Evolutionary conservation across 345 rosid genomes (phyloP).

Genomic region (Pugionium cornutum): DNA sequence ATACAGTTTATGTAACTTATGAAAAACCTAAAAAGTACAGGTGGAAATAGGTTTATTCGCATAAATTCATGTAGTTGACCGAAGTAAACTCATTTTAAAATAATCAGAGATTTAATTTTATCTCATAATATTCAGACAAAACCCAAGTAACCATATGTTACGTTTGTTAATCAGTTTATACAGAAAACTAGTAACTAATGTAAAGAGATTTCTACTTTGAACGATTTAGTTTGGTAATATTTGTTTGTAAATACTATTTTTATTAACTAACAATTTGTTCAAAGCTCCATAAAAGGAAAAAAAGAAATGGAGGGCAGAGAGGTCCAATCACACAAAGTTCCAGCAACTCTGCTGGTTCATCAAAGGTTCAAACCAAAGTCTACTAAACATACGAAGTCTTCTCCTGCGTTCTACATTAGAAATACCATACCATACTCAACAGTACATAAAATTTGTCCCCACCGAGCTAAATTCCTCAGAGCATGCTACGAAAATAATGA

Average conservation of each 20-base stretch:
- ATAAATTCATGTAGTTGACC: too few relatives aligned
- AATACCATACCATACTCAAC: conserved; percentile 34
- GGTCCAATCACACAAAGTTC: conserved; percentile 26
- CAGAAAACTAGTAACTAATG: too few relatives aligned
- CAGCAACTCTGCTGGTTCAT: conserved; percentile 22
- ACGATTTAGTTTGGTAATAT: not conserved
- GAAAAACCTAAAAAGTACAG: too few relatives aligned
- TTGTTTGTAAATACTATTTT: not conserved
- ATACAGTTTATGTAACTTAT: too few relatives aligned
- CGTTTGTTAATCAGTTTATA: too few relatives aligned
- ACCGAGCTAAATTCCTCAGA: conserved; percentile 34
- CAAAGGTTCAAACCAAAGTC: conserved; percentile 24
- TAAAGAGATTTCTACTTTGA: conserved; percentile 34
- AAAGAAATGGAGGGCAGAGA: conserved; percentile 2
- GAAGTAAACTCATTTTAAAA: too few relatives aligned
- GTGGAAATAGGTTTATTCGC: too few relatives aligned
- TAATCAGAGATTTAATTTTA: too few relatives aligned
- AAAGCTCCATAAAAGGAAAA: conserved; percentile 6
- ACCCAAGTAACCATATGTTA: too few relatives aligned
- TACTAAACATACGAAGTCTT: conserved; percentile 30
- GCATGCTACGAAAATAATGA: conserved; percentile 33
- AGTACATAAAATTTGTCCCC: conserved; percentile 32
- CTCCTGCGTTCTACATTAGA: conserved; percentile 36
- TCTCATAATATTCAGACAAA: too few relatives aligned
- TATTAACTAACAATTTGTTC: not conserved